Evolutionary conservation across 495 filamentous ascomycete species (phyloP).

Genomic region (Coniosporium apollinis): DNA sequence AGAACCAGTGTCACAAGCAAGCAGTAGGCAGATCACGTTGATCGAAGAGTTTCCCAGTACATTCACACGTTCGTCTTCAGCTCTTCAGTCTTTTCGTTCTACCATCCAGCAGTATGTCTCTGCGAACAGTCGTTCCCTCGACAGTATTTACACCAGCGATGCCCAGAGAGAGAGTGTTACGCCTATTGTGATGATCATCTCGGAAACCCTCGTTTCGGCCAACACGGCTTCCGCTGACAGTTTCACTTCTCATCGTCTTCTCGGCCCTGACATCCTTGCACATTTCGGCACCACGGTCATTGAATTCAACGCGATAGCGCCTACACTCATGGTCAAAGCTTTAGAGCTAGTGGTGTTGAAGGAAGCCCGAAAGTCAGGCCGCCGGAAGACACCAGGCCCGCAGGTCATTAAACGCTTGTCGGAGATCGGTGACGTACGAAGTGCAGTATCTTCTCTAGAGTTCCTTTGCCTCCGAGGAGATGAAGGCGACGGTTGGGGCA

Average conservation of each 20-base stretch:
- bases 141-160: slow-evolving; percentile 10
- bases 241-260: slow-evolving; percentile 74
- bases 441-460: slow-evolving; percentile 74
- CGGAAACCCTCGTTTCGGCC: slow-evolving; percentile 67
- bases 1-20: slow-evolving; percentile 17
- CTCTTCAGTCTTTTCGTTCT: slow-evolving; percentile 55
- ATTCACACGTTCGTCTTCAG: slow-evolving; percentile 46
- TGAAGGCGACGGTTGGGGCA: slow-evolving; percentile 46
- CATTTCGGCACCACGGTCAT: slow-evolving; percentile 61
- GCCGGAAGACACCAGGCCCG: slow-evolving; percentile 49
- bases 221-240: slow-evolving; percentile 64
- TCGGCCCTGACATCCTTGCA: slow-evolving; percentile 67
- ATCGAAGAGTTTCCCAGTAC: slow-evolving; percentile 92
- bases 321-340: slow-evolving; percentile 71
- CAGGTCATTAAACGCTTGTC: slow-evolving; percentile 56
- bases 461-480: slow-evolving; percentile 73
- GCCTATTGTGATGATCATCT: slow-evolving; percentile 77
- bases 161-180: slow-evolving; percentile 27
- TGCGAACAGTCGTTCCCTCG: slow-evolving; percentile 32
- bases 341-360: slow-evolving; percentile 63
- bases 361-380: slow-evolving; percentile 54
- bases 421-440: slow-evolving; percentile 80
- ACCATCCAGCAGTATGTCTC: slow-evolving; percentile 61
- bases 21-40: slow-evolving; percentile 45
- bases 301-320: slow-evolving; percentile 83